Evolutionary conservation across 306 rosid species (phyloP).

Genomic region (Lithocarpus polystachyus): DNA sequence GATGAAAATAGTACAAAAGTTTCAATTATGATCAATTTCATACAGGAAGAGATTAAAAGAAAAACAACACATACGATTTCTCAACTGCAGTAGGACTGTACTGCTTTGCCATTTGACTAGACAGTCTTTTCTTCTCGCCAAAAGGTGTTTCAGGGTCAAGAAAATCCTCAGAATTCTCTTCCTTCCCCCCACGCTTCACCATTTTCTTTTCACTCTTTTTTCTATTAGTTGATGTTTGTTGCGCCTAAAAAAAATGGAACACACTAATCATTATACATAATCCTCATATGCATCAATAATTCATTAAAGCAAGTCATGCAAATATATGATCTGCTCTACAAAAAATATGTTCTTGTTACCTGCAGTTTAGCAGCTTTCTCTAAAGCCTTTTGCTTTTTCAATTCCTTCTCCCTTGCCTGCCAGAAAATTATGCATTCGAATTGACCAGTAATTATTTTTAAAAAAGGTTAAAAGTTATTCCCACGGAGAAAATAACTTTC

Average conservation of each 20-base stretch:
- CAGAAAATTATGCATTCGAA: neutral
- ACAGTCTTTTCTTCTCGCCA: slow-evolving; percentile 71
- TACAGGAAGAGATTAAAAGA: neutral
- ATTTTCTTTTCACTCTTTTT: slow-evolving; percentile 76
- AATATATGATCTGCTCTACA: slow-evolving; percentile 1
- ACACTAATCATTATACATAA: neutral
- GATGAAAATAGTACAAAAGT: neutral
- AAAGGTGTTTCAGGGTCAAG: slow-evolving; percentile 69
- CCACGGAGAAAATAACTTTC: neutral
- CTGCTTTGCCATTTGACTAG: slow-evolving; percentile 77
- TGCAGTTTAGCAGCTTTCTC: slow-evolving; percentile 78
- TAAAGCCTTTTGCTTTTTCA: slow-evolving; percentile 66
- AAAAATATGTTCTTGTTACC: slow-evolving; percentile 30
- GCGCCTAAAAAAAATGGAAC: slow-evolving; percentile 41
- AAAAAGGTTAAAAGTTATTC: neutral
- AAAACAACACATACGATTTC: slow-evolving; percentile 59
- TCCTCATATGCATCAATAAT: neutral
- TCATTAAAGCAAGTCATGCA: neutral
- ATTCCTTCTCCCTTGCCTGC: slow-evolving; percentile 90
- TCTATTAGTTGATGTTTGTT: slow-evolving; percentile 48
- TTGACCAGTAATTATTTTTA: neutral
- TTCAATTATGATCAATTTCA: neutral
- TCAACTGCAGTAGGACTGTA: slow-evolving; percentile 76
- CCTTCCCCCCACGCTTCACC: slow-evolving; percentile 57
- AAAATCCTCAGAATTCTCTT: slow-evolving; percentile 69